Evolutionary conservation across 352 stramenopile genomes (phyloP).

Genomic region (Phytophthora hybrid): DNA sequence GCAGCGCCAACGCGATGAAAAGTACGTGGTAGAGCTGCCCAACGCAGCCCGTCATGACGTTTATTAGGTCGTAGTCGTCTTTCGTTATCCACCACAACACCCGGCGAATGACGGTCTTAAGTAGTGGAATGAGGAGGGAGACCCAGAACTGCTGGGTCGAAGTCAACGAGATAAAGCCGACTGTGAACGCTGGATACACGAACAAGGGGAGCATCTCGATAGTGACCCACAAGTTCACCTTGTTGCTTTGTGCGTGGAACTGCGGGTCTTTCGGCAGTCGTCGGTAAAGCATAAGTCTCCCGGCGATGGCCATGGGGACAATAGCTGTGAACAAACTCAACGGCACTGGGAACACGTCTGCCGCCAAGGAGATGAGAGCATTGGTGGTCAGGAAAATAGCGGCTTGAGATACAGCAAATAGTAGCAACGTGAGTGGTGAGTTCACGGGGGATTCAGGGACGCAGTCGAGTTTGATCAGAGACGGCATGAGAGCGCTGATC

Average conservation of each 20-base stretch:
- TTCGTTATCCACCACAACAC: slow-evolving; percentile 29
- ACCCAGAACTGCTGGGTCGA: slow-evolving; percentile 29
- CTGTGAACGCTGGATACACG: slow-evolving; percentile 39
- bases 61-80: slow-evolving; percentile 33
- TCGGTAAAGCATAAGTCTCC: slow-evolving; percentile 10
- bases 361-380: slow-evolving; percentile 16
- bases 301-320: slow-evolving; percentile 14
- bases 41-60: slow-evolving; percentile 24
- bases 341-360: slow-evolving; percentile 44
- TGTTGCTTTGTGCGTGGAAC: slow-evolving; percentile 19
- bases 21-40: slow-evolving; percentile 48
- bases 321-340: slow-evolving; percentile 32
- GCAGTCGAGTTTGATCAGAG: slow-evolving; percentile 26
- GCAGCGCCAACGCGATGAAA: slow-evolving; percentile 41
- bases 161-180: slow-evolving; percentile 36
- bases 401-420: slow-evolving; percentile 26
- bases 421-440: slow-evolving; percentile 2
- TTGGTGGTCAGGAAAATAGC: slow-evolving; percentile 26
- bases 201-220: slow-evolving; percentile 31
- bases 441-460: slow-evolving; percentile 28
- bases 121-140: slow-evolving; percentile 32
- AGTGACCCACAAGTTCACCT: slow-evolving; percentile 15
- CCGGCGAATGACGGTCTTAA: slow-evolving; percentile 32
- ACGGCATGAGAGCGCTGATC: slow-evolving; percentile 5
- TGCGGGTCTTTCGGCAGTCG: slow-evolving; percentile 11